These are phyloP conservation scores for Melastoma malabathricum DNA, from an alignment of 345 rosid genomes.

Conservation along the genomic window DNA sequence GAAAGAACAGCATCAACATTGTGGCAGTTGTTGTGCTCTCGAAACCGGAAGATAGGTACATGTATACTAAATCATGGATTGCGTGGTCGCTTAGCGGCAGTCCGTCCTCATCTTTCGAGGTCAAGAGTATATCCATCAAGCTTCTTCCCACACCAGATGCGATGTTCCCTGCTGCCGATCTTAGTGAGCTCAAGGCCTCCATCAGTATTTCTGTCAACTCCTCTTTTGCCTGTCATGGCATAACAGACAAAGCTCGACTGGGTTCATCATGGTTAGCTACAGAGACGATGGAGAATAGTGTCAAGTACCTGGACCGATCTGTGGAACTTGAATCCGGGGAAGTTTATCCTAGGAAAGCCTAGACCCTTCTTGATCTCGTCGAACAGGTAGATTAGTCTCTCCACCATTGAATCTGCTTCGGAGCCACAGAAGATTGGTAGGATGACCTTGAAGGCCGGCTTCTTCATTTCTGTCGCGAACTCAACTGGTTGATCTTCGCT, in stretches of 20 bases:
- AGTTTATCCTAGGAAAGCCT: slow-evolving; percentile 33
- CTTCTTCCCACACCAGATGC: slow-evolving; percentile 7
- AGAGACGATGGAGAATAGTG: neutral
- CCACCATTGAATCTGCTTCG: slow-evolving; percentile 10
- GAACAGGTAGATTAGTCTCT: slow-evolving; percentile 16
- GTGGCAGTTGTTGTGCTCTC: slow-evolving; percentile 23
- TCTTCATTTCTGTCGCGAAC: slow-evolving; percentile 19
- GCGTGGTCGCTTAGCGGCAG: slow-evolving; percentile 18
- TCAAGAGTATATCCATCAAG: slow-evolving; percentile 23
- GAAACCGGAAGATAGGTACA: slow-evolving; percentile 27
- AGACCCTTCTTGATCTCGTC: slow-evolving; percentile 23
- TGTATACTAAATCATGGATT: slow-evolving; percentile 14
- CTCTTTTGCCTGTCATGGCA: slow-evolving; percentile 37
- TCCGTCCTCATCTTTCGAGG: slow-evolving; percentile 20
- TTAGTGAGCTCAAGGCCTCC: slow-evolving; percentile 11
- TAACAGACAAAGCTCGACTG: no score
- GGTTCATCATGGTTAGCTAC: no score
- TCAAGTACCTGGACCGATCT: slow-evolving; percentile 31
- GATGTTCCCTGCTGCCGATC: slow-evolving; percentile 4
- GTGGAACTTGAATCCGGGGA: slow-evolving; percentile 48
- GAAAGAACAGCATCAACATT: slow-evolving; percentile 22
- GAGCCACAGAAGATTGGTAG: slow-evolving; percentile 21
- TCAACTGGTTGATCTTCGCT: slow-evolving; percentile 11
- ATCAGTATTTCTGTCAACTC: slow-evolving; percentile 26
- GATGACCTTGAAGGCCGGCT: slow-evolving; percentile 21